Evolutionary conservation across 225 moss, liverwort and hornwort genomes (phyloP).

Genomic region (Sphagnum contortum): DNA sequence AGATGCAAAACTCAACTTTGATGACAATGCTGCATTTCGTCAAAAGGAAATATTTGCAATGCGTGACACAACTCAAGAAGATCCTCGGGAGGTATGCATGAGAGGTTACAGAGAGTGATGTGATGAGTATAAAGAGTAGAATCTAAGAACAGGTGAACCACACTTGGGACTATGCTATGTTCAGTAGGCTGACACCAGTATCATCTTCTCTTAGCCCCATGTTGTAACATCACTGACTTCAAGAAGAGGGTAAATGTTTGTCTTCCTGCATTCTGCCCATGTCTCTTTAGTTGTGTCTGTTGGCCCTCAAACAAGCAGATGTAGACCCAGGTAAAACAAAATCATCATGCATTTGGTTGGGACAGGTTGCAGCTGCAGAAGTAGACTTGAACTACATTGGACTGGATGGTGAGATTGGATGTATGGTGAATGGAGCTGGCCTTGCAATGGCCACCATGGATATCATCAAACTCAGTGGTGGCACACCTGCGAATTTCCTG

Average conservation of each 20-base stretch:
- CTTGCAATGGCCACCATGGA: slow-evolving; percentile 99
- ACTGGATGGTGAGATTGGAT: slow-evolving; percentile 93
- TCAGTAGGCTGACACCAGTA: too few species aligned
- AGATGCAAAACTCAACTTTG: slow-evolving; percentile 97
- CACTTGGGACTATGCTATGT: too few species aligned
- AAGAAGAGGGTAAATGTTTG: too few species aligned
- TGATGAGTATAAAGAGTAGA: too few species aligned
- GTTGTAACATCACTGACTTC: too few species aligned
- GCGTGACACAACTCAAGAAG: slow-evolving; percentile 87
- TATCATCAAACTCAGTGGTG: slow-evolving; percentile 94
- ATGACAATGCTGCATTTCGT: slow-evolving; percentile 85
- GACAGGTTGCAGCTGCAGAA: slow-evolving; percentile 76
- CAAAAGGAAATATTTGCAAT: slow-evolving; percentile 80
- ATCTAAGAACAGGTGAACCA: too few species aligned
- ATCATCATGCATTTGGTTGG: slow-evolving; percentile 2
- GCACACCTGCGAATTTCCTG: slow-evolving; percentile 95
- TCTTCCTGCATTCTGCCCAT: too few species aligned
- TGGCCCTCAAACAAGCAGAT: too few species aligned
- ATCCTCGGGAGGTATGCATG: slow-evolving; percentile 72
- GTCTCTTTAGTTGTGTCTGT: too few species aligned
- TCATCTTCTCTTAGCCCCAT: too few species aligned
- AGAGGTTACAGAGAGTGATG: not conserved
- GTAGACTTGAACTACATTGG: slow-evolving; percentile 96
- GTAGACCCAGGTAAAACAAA: too few species aligned
- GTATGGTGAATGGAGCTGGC: slow-evolving; percentile 99